Conservation (phyloP, 768 basidiomycete genomes). For the Trametes villosa region DNA sequence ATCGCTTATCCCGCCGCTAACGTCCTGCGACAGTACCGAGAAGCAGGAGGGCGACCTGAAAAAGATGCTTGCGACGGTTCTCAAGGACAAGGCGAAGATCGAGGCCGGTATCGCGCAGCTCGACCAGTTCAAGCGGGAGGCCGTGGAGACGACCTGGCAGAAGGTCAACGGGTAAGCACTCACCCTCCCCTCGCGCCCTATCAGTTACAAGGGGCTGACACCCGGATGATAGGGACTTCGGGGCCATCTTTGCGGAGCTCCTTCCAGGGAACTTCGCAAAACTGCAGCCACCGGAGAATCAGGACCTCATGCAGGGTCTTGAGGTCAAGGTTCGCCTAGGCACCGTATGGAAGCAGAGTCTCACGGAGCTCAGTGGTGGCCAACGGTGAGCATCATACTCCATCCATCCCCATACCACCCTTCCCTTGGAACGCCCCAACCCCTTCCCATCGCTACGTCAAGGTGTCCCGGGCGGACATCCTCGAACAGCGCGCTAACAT, state of each 20-base stretch:
- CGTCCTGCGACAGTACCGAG: slow-evolving; percentile 67
- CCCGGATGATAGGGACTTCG: slow-evolving; percentile 75
- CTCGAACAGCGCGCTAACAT: background rate
- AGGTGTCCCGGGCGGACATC: no score
- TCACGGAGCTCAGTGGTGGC: slow-evolving; percentile 96
- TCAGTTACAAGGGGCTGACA: slow-evolving; percentile 8
- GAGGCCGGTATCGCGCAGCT: slow-evolving; percentile 92
- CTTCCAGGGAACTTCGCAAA: slow-evolving; percentile 97
- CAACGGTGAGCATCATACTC: slow-evolving; percentile 72
- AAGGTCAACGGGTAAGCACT: slow-evolving; percentile 84
- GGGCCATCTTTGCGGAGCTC: slow-evolving; percentile 93
- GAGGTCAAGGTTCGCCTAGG: slow-evolving; percentile 98
- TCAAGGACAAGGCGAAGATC: slow-evolving; percentile 94
- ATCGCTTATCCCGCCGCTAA: background rate
- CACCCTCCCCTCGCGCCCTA: background rate
- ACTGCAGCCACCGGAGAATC: slow-evolving; percentile 89
- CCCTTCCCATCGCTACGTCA: background rate
- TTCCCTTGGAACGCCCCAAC: background rate
- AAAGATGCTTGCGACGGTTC: slow-evolving; percentile 86
- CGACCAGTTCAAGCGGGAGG: slow-evolving; percentile 92
- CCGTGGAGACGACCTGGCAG: slow-evolving; percentile 93
- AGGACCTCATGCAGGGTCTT: slow-evolving; percentile 92
- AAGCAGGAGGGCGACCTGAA: slow-evolving; percentile 87
- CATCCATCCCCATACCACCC: background rate
- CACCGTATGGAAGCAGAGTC: slow-evolving; percentile 94